Conservation (phyloP, 2,329 filamentous ascomycete species). For the Exophiala oligosperma region DNA sequence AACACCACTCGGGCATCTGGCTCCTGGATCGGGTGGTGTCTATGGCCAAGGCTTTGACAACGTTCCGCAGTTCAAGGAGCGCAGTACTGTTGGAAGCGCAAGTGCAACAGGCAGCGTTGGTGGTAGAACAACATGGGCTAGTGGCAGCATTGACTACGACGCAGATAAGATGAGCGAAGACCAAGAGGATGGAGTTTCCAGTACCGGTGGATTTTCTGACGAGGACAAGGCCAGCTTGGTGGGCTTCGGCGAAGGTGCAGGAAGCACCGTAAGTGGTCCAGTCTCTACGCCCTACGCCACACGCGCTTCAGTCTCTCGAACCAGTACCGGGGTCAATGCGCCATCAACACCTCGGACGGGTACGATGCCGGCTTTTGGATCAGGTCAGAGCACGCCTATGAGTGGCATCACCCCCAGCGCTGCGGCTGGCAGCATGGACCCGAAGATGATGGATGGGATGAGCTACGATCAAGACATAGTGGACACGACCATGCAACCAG, state of each 20-base stretch:
- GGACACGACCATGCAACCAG: slow-evolving; percentile 64
- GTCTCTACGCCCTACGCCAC: slow-evolving; percentile 59
- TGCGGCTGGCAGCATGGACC: slow-evolving; percentile 53
- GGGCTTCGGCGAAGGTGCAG: slow-evolving; percentile 89
- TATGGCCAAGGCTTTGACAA: slow-evolving; percentile 64
- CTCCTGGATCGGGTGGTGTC: slow-evolving; percentile 31
- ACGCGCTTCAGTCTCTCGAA: slow-evolving; percentile 36
- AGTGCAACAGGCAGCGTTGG: slow-evolving; percentile 80
- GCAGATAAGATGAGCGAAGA: slow-evolving; percentile 62
- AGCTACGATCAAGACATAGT: slow-evolving; percentile 63
- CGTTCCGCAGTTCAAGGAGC: slow-evolving; percentile 70
- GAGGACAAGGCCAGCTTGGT: slow-evolving; percentile 82
- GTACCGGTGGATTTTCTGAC: slow-evolving; percentile 79
- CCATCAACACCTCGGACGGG: slow-evolving; percentile 31
- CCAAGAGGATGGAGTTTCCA: slow-evolving; percentile 60
- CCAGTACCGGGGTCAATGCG: slow-evolving; percentile 39
- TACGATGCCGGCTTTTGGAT: slow-evolving; percentile 17
- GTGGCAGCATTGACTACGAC: slow-evolving; percentile 60
- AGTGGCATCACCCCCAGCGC: slow-evolving; percentile 44
- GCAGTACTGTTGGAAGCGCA: slow-evolving; percentile 86
- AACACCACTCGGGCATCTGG: slow-evolving; percentile 37
- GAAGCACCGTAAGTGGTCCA: slow-evolving; percentile 78
- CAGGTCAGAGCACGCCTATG: slow-evolving; percentile 39
- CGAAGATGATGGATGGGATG: slow-evolving; percentile 67
- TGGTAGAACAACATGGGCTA: slow-evolving; percentile 66